A percentile compares a stretch with the other conserved stretches of the same genome.
phyloP scores from a whole-genome alignment of 2,329 filamentous ascomycete species.

The Microdochium nivale region DNA sequence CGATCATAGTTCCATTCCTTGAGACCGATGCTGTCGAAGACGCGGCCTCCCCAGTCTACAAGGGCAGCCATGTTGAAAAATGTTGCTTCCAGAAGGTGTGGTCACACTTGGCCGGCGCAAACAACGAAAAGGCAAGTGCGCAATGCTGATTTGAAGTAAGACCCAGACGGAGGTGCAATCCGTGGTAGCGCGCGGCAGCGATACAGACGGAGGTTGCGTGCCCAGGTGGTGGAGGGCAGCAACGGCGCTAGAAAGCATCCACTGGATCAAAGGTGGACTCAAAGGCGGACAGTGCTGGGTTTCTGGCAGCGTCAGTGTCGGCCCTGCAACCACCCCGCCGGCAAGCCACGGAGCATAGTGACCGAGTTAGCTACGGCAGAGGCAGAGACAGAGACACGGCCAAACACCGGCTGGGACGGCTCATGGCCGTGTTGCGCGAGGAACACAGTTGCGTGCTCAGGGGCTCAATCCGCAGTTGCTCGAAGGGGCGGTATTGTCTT shows the following conservation, averaged over 20 bases:
- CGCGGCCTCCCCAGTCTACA: slow-evolving; percentile 1
- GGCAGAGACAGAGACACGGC: not conserved
- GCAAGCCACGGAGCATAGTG: not conserved
- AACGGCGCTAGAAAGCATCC: too few relatives aligned
- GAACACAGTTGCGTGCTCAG: not conserved
- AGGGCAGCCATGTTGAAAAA: not conserved
- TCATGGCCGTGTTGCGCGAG: not conserved
- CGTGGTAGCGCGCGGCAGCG: too few relatives aligned
- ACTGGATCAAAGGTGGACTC: too few relatives aligned
- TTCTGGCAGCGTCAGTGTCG: too few relatives aligned
- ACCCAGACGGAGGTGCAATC: too few relatives aligned
- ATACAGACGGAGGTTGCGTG: too few relatives aligned
- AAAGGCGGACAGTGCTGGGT: too few relatives aligned
- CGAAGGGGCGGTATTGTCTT: not conserved
- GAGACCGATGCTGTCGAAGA: slow-evolving; percentile 2
- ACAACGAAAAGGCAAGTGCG: too few relatives aligned
- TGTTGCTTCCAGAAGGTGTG: not conserved
- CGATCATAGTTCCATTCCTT: slow-evolving; percentile 3
- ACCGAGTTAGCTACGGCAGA: not conserved
- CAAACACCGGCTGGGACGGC: not conserved
- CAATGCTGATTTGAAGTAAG: too few relatives aligned
- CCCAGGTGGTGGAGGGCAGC: too few relatives aligned
- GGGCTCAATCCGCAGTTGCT: not conserved
- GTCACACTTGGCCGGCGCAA: not conserved
- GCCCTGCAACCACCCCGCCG: not conserved